phyloP scores from a whole-genome alignment of 2,329 filamentous ascomycete species.

The Macrophomina phaseolina region DNA sequence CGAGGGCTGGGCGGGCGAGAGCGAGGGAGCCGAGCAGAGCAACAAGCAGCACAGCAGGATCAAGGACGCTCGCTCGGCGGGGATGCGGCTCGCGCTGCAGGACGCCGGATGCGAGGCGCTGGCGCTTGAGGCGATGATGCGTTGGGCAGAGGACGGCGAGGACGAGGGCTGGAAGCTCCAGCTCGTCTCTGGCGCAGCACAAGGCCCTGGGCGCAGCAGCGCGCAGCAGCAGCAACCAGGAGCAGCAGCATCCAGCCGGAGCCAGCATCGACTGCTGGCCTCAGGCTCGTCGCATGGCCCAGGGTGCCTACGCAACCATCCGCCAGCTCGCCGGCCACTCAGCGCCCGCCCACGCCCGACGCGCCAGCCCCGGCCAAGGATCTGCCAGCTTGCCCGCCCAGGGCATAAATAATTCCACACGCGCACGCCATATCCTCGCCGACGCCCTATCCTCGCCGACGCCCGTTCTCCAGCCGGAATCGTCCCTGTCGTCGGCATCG shows the following conservation, averaged over 20 bases:
- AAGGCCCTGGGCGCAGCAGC: background rate
- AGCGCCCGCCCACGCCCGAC: background rate
- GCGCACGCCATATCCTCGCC: background rate
- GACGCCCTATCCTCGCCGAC: background rate
- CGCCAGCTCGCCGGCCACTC: background rate
- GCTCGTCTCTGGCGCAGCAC: background rate
- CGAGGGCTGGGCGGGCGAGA: conserved; percentile 6
- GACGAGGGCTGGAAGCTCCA: background rate
- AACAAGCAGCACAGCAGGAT: background rate
- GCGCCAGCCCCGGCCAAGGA: background rate
- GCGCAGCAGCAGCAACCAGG: background rate
- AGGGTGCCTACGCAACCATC: background rate
- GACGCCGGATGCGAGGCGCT: conserved; percentile 21
- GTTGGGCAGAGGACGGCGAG: conserved; percentile 3
- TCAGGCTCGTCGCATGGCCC: background rate
- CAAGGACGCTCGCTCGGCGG: conserved; percentile 14
- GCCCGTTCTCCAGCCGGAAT: background rate
- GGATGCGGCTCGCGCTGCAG: conserved; percentile 22
- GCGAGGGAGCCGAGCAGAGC: background rate
- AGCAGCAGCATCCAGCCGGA: background rate
- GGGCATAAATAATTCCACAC: background rate
- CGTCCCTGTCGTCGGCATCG: background rate
- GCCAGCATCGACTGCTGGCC: background rate
- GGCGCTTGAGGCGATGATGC: conserved; percentile 17
- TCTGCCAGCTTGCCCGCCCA: background rate